phyloP scores from a whole-genome alignment of 768 basidiomycete genomes.

The Lactarius trivialis region DNA sequence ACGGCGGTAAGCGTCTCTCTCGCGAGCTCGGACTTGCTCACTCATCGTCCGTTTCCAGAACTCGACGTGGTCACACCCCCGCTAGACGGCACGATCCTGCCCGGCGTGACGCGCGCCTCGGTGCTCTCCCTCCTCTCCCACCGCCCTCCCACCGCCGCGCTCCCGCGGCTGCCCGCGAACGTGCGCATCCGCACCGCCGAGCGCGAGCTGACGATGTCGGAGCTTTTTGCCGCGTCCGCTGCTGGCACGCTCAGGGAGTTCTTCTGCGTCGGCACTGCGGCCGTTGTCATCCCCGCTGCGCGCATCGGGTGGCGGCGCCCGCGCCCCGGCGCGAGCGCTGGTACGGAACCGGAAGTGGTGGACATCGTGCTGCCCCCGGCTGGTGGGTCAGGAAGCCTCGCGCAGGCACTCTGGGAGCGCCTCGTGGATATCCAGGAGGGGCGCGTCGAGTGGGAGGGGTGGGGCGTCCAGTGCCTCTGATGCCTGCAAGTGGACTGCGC shows the following conservation, averaged over 20 bases:
- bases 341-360: background rate
- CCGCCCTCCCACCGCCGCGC: conserved; percentile 39
- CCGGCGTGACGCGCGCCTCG: conserved; percentile 87
- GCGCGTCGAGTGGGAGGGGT: conserved; percentile 50
- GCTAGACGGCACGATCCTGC: conserved; percentile 86
- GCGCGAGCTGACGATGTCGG: conserved; percentile 38
- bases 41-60: conserved; percentile 32
- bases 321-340: background rate
- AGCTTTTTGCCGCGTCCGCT: conserved; percentile 38
- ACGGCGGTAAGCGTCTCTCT: conserved; percentile 30
- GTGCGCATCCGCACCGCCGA: conserved; percentile 37
- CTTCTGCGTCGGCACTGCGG: conserved; percentile 82
- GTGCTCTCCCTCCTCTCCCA: conserved; percentile 64
- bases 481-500: too few species aligned
- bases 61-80: conserved; percentile 84
- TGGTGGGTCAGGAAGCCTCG: conserved; percentile 43
- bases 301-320: conserved; percentile 63
- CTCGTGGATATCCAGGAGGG: conserved; percentile 79
- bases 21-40: background rate
- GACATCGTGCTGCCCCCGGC: conserved; percentile 47
- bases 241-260: conserved; percentile 71
- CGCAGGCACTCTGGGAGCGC: conserved; percentile 60
- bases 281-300: conserved; percentile 64
- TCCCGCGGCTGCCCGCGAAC: conserved; percentile 42
- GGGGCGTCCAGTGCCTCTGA: conserved; percentile 44